Evolutionary conservation across 768 basidiomycete species (phyloP), one percentile per base, ranked within the genome.

Genomic region (Mycena filopes): DNA sequence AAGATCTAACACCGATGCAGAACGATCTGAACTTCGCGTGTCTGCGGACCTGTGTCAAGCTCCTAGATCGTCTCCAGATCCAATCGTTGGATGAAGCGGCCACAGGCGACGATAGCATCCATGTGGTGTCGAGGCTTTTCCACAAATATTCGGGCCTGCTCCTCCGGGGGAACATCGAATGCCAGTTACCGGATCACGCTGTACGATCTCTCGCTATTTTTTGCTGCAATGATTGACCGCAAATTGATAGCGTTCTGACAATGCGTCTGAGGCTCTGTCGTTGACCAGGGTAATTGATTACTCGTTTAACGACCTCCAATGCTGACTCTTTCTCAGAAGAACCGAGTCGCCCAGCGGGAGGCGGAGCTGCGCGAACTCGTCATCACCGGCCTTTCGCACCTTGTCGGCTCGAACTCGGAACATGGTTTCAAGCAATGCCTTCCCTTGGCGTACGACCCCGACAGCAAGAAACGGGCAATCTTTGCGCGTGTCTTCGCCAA

Each of bases 391-490:
- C 84, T 97, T 9, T 86, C 94, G 1, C 89, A 95, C 65, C 82
- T 97, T 8, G 89, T 97, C 59, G 86, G 84, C 36, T 87, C 94
- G 15, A 97, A 97, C 73, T 89, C 92, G 18, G 93, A 96, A 72
- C 90, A 88, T 70, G 95, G 94, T 7, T 88, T 96, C 73, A 95
- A 95, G 75, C 93, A 96, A 74, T 95, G 92, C 71, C 85, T 96
- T 23, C 80, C 88, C 6, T 81, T 93, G 63, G 93, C 92, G 1
- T 95, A 94, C 70, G 90, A 93, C 70, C 75, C 81, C 23, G 91
- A 96, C 71, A 79, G 83, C 26, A 78, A 84, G 41, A 89, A 91
- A 70, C 86, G 94, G 16, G 83, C 86, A 12, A 93, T 95, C 26
- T 98, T 96, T 72, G 88, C 94, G 16, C 89, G 92, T 70, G 89